Evolutionary conservation across 495 filamentous ascomycete species (phyloP).

Genomic region (Podospora sp.): DNA sequence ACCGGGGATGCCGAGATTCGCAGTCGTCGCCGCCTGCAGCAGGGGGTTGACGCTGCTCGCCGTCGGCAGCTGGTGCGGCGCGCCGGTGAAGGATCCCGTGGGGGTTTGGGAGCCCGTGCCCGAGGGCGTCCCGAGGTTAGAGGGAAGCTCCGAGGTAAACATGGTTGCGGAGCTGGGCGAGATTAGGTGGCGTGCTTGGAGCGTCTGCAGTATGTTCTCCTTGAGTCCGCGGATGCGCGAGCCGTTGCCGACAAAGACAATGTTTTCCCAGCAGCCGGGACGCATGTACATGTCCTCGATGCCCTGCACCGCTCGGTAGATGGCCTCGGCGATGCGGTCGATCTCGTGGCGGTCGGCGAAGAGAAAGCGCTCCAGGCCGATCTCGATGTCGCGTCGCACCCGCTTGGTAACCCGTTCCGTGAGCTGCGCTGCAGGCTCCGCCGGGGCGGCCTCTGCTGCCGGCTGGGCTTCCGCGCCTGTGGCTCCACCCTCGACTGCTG

Average conservation of each 20-base stretch:
- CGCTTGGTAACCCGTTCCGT: constrained; percentile 45
- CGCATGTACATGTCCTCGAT: constrained; percentile 80
- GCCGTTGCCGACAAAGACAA: constrained; percentile 88
- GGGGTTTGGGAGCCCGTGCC: constrained; percentile 94
- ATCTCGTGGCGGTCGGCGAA: constrained; percentile 74
- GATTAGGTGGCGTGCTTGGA: constrained; percentile 81
- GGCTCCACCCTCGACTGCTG: constrained; percentile 2
- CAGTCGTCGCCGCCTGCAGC: constrained; percentile 87
- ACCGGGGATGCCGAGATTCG: constrained; percentile 57
- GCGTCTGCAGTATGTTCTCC: constrained; percentile 77
- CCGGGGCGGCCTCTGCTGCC: constrained; percentile 21
- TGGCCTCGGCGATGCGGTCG: constrained; percentile 75
- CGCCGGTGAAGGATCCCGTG: constrained; percentile 61
- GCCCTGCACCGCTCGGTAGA: constrained; percentile 77
- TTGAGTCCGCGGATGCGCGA: constrained; percentile 82
- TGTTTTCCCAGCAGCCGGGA: constrained; percentile 82
- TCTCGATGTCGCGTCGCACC: constrained; percentile 73
- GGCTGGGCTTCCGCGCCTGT: constrained; percentile 13
- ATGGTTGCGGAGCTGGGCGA: constrained; percentile 90
- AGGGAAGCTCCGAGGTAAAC: constrained; percentile 94
- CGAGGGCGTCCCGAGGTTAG: constrained; percentile 82
- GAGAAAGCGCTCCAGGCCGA: constrained; percentile 86
- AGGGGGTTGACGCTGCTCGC: constrained; percentile 80
- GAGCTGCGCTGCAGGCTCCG: not conserved
- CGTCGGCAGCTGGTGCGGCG: constrained; percentile 52